Conservation (phyloP, 2,329 filamentous ascomycete species). For the Ascochyta rabiei region DNA sequence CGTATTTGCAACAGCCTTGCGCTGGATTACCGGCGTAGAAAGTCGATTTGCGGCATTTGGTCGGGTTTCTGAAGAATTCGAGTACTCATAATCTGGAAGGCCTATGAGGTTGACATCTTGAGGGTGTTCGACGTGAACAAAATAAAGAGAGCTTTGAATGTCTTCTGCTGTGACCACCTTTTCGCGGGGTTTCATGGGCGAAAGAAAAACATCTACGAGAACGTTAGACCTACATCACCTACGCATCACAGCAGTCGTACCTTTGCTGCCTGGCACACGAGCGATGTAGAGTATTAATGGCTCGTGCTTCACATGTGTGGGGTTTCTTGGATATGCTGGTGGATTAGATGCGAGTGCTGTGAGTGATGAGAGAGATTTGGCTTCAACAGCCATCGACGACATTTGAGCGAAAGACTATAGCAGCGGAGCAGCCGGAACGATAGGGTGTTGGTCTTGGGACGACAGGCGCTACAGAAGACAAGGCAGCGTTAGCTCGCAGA, state of each 20-base stretch:
- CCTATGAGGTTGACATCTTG: constrained; percentile 53
- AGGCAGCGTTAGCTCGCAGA: constrained; percentile 20
- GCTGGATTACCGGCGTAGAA: constrained; percentile 31
- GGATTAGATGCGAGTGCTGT: constrained; percentile 84
- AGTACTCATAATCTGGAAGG: constrained; percentile 20
- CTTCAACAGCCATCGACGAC: constrained; percentile 65
- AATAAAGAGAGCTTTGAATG: constrained; percentile 87
- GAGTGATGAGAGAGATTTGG: constrained; percentile 79
- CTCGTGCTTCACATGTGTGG: constrained; percentile 70
- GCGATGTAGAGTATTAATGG: constrained; percentile 89
- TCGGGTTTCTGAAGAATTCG: constrained; percentile 17
- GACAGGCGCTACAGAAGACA: constrained; percentile 11
- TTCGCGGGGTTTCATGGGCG: constrained; percentile 83
- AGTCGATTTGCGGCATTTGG: constrained; percentile 15
- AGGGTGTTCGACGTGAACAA: constrained; percentile 77
- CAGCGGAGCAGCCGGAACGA: constrained; percentile 16
- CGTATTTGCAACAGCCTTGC: constrained; percentile 36
- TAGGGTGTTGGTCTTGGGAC: constrained; percentile 18
- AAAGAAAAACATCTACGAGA: constrained; percentile 81
- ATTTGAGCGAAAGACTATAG: constrained; percentile 27
- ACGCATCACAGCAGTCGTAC: constrained; percentile 55
- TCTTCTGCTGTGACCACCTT: constrained; percentile 90
- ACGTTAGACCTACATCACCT: constrained; percentile 21
- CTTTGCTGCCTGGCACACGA: constrained; percentile 87
- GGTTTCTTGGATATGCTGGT: constrained; percentile 81